phyloP scores from a whole-genome alignment of 345 rosid species.

The Eutrema heterophyllum region DNA sequence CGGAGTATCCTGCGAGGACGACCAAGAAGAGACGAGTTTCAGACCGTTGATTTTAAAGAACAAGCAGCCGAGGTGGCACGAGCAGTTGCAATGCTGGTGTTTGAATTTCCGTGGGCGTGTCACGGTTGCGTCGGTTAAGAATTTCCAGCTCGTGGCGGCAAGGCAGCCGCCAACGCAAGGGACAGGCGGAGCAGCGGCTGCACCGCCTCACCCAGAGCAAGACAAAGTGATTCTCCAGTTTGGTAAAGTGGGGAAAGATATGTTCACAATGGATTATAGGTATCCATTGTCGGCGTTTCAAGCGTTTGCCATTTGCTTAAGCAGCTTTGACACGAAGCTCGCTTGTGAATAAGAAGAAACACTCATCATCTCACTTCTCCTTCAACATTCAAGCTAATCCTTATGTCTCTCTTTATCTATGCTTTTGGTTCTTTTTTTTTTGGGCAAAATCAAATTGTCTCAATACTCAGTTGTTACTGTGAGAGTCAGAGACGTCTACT shows the following conservation, averaged over 20 bases:
- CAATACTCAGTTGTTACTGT: constrained; percentile 14
- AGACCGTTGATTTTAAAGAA: constrained; percentile 52
- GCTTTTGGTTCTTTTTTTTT: background rate
- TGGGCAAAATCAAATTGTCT: constrained; percentile 17
- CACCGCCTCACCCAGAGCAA: constrained; percentile 51
- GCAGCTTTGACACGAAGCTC: constrained; percentile 98
- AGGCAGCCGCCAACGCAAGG: constrained; percentile 37
- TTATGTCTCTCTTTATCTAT: constrained; percentile 1
- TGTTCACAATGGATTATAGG: constrained; percentile 97
- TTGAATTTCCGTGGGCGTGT: constrained; percentile 63
- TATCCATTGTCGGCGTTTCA: constrained; percentile 96
- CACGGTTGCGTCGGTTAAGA: constrained; percentile 64
- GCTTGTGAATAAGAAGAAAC: constrained; percentile 78
- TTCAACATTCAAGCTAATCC: constrained; percentile 26
- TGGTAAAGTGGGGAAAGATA: constrained; percentile 92
- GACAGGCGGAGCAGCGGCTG: constrained; percentile 30
- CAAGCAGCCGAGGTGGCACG: constrained; percentile 73
- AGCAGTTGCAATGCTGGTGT: constrained; percentile 66
- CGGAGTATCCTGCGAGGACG: constrained; percentile 37
- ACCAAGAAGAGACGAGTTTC: constrained; percentile 35
- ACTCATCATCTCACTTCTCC: background rate
- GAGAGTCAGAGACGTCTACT: constrained; percentile 24
- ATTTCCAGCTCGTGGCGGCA: constrained; percentile 55
- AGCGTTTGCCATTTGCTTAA: constrained; percentile 93
- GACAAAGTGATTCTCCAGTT: constrained; percentile 95